phyloP scores from a whole-genome alignment of 805 yeast genomes.

The Spathaspora sp. region DNA sequence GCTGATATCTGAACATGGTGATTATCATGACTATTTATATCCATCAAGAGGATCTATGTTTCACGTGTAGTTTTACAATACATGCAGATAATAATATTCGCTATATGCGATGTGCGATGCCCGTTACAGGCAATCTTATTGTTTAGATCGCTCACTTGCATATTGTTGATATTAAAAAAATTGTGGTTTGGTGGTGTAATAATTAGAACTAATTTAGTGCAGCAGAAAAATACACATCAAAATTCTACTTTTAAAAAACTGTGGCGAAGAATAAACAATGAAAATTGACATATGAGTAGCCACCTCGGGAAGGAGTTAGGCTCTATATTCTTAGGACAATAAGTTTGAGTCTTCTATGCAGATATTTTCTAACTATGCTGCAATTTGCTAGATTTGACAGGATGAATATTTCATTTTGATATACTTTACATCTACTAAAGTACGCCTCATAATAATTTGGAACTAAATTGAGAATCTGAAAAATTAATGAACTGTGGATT shows the following conservation, averaged over 20 bases:
- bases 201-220: background rate
- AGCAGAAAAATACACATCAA: background rate
- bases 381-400: no score
- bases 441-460: background rate
- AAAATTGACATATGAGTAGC: background rate
- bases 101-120: background rate
- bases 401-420: no score
- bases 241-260: background rate
- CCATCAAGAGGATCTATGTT: background rate
- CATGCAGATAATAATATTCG: background rate
- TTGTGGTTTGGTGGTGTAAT: background rate
- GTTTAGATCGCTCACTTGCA: background rate
- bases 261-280: background rate
- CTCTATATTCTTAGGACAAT: background rate
- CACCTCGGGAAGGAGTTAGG: background rate
- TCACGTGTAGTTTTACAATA: background rate
- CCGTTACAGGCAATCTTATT: background rate
- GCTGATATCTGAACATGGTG: background rate
- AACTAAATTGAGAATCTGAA: background rate
- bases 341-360: background rate
- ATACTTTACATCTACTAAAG: no score
- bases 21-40: background rate
- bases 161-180: background rate
- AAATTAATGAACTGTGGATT: background rate
- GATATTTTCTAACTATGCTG: no score